Base-by-base conservation (phyloP, 2,329 filamentous ascomycete species). In the Lecanoromycetidae sp. region DNA sequence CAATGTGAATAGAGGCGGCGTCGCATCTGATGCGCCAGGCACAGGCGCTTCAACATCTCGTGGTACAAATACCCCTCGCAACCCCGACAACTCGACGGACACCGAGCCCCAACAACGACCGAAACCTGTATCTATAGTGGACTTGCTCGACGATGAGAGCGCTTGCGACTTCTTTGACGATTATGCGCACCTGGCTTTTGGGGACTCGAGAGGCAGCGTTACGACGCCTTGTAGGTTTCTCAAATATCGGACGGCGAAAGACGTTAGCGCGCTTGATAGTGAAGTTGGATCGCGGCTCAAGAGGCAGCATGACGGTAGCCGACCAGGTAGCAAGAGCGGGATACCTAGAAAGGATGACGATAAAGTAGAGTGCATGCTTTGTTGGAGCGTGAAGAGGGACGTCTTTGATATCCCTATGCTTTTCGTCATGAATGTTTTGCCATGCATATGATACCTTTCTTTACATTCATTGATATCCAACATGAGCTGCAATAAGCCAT, bases 341-440 rank as follows among this genome's bases (percentile, higher is more conserved):
- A 76, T 84, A 52, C 87, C 85, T 8, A 86, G 76, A 0, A 72
- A 85, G 59, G 83, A 79, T 61, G 87, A 94, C 59, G 90, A 88
- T 45, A 88, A 91, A 66, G 84, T 96, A 48, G 85, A 94, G 61
- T 95, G 88, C 69, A 87, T 84, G 58, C 94, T 93, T 67, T 94
- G 86, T 69, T 96, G 90, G 88, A 90, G 86, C 54, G 88, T 96
- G 53, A 94, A 94, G 69, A 76, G 90, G 54, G 91, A 98, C 64
- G 86, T 91, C 33, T 96, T 96, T 68, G 90, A 96, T 68, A 94
- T 96, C 65, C 91, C 91, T 19, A 94, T 95, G 87, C 74, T 96
- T 69, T 93, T 96, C 64, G 85, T 95, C 60, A 90, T 96, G 71
- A 95, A 95, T 69, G 91, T 54, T 39, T 32, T 54, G n/a, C 52